Percentiles rank a stretch among this genome's conserved stretches.
Evolutionary conservation across 75 land plant species (phyloP).

Genomic region (Sequoia sempervirens): DNA sequence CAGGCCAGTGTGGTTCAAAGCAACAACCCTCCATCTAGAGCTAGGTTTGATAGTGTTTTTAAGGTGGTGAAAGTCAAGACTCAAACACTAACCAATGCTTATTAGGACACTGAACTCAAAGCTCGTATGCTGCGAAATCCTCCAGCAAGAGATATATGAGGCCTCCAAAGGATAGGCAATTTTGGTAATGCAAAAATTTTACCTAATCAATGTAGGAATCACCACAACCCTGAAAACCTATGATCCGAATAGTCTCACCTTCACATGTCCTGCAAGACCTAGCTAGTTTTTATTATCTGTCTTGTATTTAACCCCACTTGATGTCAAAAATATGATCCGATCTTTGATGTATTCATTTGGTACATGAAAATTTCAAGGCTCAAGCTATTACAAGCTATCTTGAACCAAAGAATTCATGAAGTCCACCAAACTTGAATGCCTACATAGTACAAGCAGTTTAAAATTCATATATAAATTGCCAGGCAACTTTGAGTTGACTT

Average conservation of each 20-base stretch:
- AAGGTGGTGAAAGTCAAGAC: too few species aligned
- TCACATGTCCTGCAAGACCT: too few species aligned
- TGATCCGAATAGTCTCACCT: too few species aligned
- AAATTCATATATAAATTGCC: too few species aligned
- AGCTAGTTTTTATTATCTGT: too few species aligned
- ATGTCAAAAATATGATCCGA: too few species aligned
- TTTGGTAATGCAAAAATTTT: too few species aligned
- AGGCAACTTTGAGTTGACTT: too few species aligned
- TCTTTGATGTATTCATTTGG: neutral
- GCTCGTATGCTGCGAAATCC: neutral
- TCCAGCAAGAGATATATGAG: neutral
- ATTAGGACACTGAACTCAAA: neutral
- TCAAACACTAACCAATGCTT: neutral
- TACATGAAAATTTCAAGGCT: neutral
- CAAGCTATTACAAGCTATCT: neutral
- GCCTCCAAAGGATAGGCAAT: neutral
- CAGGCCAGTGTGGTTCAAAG: slow-evolving; percentile 68
- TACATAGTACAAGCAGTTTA: neutral
- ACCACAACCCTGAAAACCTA: too few species aligned
- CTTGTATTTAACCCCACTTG: too few species aligned
- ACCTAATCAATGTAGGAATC: too few species aligned
- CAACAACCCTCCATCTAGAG: slow-evolving; percentile 61
- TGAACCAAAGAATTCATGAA: neutral
- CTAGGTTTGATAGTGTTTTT: neutral
- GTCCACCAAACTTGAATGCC: neutral